Percentiles rank a stretch among this genome's conserved stretches.
phyloP scores from a whole-genome alignment of 768 basidiomycete genomes.

The Mycena epipterygia region DNA sequence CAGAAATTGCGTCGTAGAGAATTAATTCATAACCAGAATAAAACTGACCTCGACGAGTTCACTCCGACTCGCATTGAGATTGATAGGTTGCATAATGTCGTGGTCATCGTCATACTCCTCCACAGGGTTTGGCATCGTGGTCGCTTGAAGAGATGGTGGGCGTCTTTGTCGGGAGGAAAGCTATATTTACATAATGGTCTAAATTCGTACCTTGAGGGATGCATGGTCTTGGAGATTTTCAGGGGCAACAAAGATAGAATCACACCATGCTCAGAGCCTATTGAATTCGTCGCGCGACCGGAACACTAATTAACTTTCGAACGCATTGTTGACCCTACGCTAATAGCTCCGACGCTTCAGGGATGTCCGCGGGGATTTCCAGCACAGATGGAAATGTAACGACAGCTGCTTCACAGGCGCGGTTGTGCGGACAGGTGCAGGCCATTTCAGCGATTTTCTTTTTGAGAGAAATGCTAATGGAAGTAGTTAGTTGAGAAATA shows the following conservation, averaged over 20 bases:
- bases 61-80: not conserved
- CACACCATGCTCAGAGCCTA: constrained; percentile 47
- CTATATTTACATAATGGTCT: not conserved
- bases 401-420: too few relatives aligned
- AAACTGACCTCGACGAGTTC: too few relatives aligned
- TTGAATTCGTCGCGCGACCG: not conserved
- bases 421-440: too few relatives aligned
- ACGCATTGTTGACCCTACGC: constrained; percentile 41
- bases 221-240: not conserved
- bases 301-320: not conserved
- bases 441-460: too few relatives aligned
- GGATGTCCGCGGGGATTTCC: constrained; percentile 61
- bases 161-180: not conserved
- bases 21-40: too few relatives aligned
- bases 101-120: not conserved
- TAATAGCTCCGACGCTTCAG: not conserved
- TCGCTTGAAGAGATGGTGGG: not conserved
- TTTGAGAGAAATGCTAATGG: too few relatives aligned
- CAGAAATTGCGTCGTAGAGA: too few relatives aligned
- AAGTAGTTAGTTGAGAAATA: too few relatives aligned
- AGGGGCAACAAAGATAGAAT: not conserved
- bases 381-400: too few relatives aligned
- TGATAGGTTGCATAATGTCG: not conserved
- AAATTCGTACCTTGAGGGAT: not conserved
- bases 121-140: not conserved